phyloP scores from a whole-genome alignment of 1,284 basidiomycete genomes.

The Moesziomyces antarcticus region DNA sequence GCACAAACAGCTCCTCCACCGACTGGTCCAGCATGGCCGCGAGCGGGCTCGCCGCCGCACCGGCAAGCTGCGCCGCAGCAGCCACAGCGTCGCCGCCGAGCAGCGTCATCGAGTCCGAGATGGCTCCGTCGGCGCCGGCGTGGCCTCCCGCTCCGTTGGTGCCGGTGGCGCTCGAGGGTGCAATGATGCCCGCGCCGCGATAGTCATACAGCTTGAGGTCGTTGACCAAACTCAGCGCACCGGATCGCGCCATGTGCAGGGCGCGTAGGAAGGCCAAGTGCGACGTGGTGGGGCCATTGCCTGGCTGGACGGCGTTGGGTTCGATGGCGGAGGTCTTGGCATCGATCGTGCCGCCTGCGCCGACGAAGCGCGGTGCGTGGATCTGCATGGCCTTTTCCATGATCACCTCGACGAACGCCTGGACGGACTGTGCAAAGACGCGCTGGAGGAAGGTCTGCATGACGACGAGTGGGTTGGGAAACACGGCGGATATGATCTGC shows the following conservation, averaged over 20 bases:
- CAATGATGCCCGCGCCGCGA: constrained; percentile 66
- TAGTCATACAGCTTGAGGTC: constrained; percentile 93
- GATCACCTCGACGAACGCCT: constrained; percentile 64
- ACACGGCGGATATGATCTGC: constrained; percentile 98
- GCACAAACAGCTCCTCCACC: constrained; percentile 95
- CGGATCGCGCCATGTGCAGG: constrained; percentile 85
- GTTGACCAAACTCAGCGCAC: constrained; percentile 83
- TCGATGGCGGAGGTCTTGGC: constrained; percentile 33
- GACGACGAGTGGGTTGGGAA: constrained; percentile 94
- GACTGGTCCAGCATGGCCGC: constrained; percentile 87
- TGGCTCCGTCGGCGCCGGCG: constrained; percentile 4
- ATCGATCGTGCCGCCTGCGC: constrained; percentile 33
- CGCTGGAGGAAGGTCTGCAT: constrained; percentile 99
- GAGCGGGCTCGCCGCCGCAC: constrained; percentile 50
- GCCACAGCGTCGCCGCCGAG: constrained; percentile 39
- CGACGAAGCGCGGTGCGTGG: constrained; percentile 35
- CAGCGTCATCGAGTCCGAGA: constrained; percentile 23
- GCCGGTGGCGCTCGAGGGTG: constrained; percentile 22
- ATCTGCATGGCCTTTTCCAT: constrained; percentile 64
- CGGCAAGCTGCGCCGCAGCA: constrained; percentile 43
- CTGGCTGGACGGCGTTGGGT: constrained; percentile 9
- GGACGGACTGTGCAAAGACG: constrained; percentile 90
- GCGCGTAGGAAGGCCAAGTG: constrained; percentile 87
- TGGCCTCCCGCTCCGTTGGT: constrained; percentile 1
- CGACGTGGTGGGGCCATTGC: constrained; percentile 10